A percentile compares a stretch with the other conserved stretches of the same genome.
These are phyloP conservation scores for Umbelopsis sp. DNA, from an alignment of 371 early-diverging fungal species.

Conservation along the genomic window DNA sequence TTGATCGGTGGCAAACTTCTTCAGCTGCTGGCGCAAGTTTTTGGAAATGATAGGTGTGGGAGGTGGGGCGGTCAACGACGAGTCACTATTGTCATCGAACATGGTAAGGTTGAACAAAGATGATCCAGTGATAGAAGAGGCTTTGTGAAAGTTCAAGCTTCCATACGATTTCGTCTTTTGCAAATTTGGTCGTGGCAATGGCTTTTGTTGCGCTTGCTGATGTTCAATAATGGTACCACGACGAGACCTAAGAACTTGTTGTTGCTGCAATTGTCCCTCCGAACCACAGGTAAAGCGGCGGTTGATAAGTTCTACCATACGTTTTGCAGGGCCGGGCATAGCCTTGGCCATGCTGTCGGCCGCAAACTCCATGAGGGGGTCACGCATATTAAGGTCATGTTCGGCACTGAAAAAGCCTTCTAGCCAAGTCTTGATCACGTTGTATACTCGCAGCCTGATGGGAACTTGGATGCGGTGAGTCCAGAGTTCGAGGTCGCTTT, in stretches of 20 bases:
- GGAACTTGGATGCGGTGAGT: slow-evolving; percentile 82
- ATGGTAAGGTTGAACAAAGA: slow-evolving; percentile 36
- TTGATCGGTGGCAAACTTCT: background rate
- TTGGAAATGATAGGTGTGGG: slow-evolving; percentile 34
- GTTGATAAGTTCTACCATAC: slow-evolving; percentile 44
- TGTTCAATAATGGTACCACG: slow-evolving; percentile 9
- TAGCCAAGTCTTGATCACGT: slow-evolving; percentile 91
- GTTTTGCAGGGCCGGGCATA: slow-evolving; percentile 48
- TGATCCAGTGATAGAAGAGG: slow-evolving; percentile 22
- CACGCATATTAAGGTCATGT: slow-evolving; percentile 51
- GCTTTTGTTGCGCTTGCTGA: slow-evolving; percentile 8
- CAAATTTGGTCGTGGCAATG: background rate
- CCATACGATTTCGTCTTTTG: slow-evolving; percentile 11
- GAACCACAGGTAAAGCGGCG: slow-evolving; percentile 17
- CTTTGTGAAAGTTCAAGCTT: slow-evolving; percentile 4
- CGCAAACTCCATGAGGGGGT: slow-evolving; percentile 32
- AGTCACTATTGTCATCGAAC: slow-evolving; percentile 37
- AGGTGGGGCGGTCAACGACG: slow-evolving; percentile 27
- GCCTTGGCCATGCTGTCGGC: slow-evolving; percentile 34
- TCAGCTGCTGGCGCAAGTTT: slow-evolving; percentile 31
- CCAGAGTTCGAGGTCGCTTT: slow-evolving; percentile 81
- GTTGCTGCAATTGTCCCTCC: slow-evolving; percentile 7
- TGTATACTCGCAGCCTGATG: slow-evolving; percentile 85
- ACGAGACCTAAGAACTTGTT: background rate
- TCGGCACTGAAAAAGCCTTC: slow-evolving; percentile 79